Evolutionary conservation across 352 stramenopile species (phyloP), one percentile per base, ranked within the genome.

Genomic region (Pythium utonaiense): DNA sequence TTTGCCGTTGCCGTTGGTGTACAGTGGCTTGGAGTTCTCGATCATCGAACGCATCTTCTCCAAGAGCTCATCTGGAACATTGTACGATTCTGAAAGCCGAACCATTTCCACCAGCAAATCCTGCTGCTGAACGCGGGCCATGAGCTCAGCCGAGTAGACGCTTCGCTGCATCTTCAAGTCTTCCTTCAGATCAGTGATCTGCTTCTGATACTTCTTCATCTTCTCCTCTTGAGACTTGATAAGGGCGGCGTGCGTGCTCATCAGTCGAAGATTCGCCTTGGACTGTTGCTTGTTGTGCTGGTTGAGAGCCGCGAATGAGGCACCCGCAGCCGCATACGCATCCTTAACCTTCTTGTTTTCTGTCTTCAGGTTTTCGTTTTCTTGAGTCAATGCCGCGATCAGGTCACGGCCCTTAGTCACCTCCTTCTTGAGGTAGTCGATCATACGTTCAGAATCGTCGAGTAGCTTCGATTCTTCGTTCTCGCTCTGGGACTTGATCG

Each of bases 221-320:
- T 95, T 95, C 69, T 95, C 85, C 50, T 95, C 85, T 56, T 95
- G 85, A 4, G 81, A 92, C 69, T 93, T 93, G 60, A 93, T 93
- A 22, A 95, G 60, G 28, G 83, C 81, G 41, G 80, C 82, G 60
- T 95, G 86, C 1, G 86, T 95, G 51, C 81, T 93, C 75, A 96
- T 91, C 62, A 97, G 71, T 6, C 93, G 84, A n/a, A 91, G 55
- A 48, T 97, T 97, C 0, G 86, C 87, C 62, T 95, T 95, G n/a
- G 85, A 96, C 36, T 97, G 82, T 57, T 97, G 89, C 60, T 97
- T 97, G 57, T 96, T 95, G 69, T 97, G 90, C 73, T 98, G 88
- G 57, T 97, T 97, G 2, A 97, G 71, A 12, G 91, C 87, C 14
- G 88, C 83, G 62, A 98, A 98, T 5, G 89, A 97, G 44, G 86